A percentile compares a stretch with the other conserved stretches of the same genome.
These are phyloP conservation scores for Pseudocercospora cruenta DNA, from an alignment of 2,329 filamentous ascomycete species.

Conservation along the genomic window DNA sequence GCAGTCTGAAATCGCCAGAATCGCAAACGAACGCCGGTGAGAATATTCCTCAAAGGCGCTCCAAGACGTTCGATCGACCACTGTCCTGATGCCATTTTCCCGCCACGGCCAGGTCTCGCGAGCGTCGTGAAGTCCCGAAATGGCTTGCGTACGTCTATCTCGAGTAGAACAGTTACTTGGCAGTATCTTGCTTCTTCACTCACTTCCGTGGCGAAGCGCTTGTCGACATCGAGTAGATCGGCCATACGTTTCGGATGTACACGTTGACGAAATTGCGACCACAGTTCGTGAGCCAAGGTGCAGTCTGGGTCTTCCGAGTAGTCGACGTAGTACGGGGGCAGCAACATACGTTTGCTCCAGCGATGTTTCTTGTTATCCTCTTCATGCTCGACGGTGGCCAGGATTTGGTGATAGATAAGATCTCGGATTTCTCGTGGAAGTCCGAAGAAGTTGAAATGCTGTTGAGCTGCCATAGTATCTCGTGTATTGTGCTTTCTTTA, in stretches of 20 bases:
- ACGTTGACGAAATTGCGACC: neutral
- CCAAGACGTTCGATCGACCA: neutral
- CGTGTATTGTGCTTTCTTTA: neutral
- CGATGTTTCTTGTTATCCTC: neutral
- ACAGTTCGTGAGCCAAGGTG: neutral
- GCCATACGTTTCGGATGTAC: neutral
- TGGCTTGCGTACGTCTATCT: neutral
- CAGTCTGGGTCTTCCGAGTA: neutral
- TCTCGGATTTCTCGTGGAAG: conserved; percentile 3
- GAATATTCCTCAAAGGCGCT: neutral
- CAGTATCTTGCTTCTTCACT: neutral
- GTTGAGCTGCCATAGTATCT: neutral
- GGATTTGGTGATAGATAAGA: neutral
- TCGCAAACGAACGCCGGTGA: neutral
- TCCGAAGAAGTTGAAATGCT: neutral
- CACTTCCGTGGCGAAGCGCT: neutral
- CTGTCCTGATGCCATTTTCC: neutral
- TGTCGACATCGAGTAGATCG: neutral
- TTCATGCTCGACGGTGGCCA: neutral
- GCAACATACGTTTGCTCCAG: neutral
- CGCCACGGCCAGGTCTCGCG: neutral
- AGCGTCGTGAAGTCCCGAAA: neutral
- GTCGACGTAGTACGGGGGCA: neutral
- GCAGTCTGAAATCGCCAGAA: neutral
- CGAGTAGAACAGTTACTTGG: neutral